Conservation (phyloP, 768 basidiomycete genomes). For the Hypholoma fasciculare region DNA sequence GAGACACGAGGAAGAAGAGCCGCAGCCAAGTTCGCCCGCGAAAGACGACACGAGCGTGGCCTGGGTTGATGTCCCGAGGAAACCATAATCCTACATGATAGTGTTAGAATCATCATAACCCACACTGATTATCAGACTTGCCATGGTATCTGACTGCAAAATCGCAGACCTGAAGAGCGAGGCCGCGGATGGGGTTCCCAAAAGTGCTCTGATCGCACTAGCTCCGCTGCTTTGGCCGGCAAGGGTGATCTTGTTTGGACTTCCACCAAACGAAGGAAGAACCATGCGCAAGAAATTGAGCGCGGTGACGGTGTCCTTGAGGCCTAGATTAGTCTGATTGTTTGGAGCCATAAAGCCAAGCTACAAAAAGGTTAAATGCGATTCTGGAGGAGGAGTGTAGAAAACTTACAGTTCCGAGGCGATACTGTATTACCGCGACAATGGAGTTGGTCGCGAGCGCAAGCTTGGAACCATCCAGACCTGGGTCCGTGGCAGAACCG, state of each 20-base stretch:
- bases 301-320: slow-evolving; percentile 67
- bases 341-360: slow-evolving; percentile 76
- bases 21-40: slow-evolving; percentile 47
- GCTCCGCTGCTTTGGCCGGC: slow-evolving; percentile 87
- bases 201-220: slow-evolving; percentile 72
- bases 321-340: slow-evolving; percentile 69
- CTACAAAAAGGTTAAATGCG: slow-evolving; percentile 31
- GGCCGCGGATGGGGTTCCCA: slow-evolving; percentile 70
- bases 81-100: slow-evolving; percentile 65
- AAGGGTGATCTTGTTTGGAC: slow-evolving; percentile 61
- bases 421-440: slow-evolving; percentile 82
- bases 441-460: slow-evolving; percentile 72
- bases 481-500: slow-evolving; percentile 71
- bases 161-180: slow-evolving; percentile 77
- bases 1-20: slow-evolving; percentile 49
- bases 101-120: neutral
- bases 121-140: slow-evolving; percentile 26
- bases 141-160: slow-evolving; percentile 88
- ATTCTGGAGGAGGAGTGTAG: neutral
- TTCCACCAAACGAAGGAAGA: slow-evolving; percentile 68
- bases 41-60: slow-evolving; percentile 52
- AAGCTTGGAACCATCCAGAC: slow-evolving; percentile 76
- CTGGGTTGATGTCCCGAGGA: slow-evolving; percentile 57
- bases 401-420: slow-evolving; percentile 68
- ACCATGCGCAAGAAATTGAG: slow-evolving; percentile 61